These are phyloP conservation scores for Aspergillus hancockii DNA, from an alignment of 495 filamentous ascomycete genomes.

Conservation along the genomic window DNA sequence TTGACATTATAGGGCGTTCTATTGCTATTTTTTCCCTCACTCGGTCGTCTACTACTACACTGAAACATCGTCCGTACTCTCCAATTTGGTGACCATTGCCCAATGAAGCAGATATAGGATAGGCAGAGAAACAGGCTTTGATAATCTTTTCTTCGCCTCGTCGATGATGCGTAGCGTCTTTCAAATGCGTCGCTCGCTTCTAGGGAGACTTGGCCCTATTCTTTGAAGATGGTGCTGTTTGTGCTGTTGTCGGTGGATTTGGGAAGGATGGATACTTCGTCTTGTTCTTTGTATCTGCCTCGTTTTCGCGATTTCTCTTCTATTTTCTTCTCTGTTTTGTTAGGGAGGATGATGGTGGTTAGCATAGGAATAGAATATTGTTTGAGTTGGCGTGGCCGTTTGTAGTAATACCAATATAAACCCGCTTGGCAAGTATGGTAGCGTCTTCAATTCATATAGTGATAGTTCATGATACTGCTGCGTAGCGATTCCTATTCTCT, in stretches of 20 bases:
- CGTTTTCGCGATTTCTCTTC: not conserved
- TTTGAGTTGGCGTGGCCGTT: not conserved
- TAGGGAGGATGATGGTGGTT: not conserved
- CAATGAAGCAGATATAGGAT: too few relatives aligned
- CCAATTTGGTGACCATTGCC: too few relatives aligned
- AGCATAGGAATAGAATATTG: not conserved
- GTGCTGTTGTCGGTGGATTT: constrained; percentile 5
- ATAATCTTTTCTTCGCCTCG: not conserved
- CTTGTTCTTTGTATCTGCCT: constrained; percentile 1
- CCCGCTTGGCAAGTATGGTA: constrained; percentile 65
- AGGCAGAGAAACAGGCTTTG: not conserved
- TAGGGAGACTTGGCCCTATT: not conserved
- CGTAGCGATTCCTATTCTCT: constrained; percentile 29
- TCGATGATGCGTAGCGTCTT: constrained; percentile 3
- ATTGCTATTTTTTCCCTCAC: too few relatives aligned
- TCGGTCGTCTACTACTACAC: too few relatives aligned
- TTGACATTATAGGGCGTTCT: not conserved
- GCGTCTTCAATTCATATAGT: constrained; percentile 61
- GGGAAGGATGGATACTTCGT: not conserved
- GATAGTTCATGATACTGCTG: constrained; percentile 31
- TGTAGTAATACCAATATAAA: constrained; percentile 49
- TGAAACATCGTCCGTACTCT: too few relatives aligned
- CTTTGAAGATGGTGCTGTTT: constrained; percentile 2
- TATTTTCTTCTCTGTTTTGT: not conserved
- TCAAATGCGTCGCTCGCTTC: constrained; percentile 1